Base-by-base conservation (phyloP, 2,329 filamentous ascomycete genomes). In the Clonostachys solani region DNA sequence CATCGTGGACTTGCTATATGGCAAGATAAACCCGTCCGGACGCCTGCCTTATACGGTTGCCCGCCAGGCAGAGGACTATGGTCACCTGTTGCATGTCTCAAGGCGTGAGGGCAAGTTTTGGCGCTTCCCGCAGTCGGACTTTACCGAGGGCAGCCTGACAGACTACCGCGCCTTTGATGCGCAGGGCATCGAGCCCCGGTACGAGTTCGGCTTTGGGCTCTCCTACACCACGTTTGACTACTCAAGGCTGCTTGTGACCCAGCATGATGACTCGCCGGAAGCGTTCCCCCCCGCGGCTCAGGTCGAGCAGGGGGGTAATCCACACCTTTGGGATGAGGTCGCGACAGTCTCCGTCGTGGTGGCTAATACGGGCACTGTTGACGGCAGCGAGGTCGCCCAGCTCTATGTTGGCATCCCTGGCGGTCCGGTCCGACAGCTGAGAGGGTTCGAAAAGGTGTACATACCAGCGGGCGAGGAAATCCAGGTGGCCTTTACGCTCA, bases 31-130 rank as follows among this genome's bases (percentile, higher is more conserved):
- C 50, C 75, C 76, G 0, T 83, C 78, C 0, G 82, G 82, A 2
- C 74, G 75, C 48, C 67, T 86, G 1, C 79, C 81, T 0, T 86
- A 83, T 57, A 86, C 83, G 0, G 71, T 86, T 1, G 80, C 81
- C 0, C 71, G 66, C 46, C 74, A 76, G 38, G 72, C 74, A 40
- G 67, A 68, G 0, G 81, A 86, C 56, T 86, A 85, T 52, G 74
- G 71, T 5, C 52, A 57, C 33, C 55, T 78, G 1, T 59, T 73
- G 3, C 12, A 81, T 50, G 34, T 36, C 10, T 10, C 34, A 10
- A 10, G 34, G 10, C 10, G n/a, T 36, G 34, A 36, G 34, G n/a
- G n/a, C n/a, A 67, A 69, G 17, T 83, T 77, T 59, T 67, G 68
- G 12, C 69, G 68, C 35, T 74, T 76, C 49, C 73, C 74, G 10